Base-by-base conservation (phyloP, 352 stramenopile genomes). In the Elongisporangium undulatum region DNA sequence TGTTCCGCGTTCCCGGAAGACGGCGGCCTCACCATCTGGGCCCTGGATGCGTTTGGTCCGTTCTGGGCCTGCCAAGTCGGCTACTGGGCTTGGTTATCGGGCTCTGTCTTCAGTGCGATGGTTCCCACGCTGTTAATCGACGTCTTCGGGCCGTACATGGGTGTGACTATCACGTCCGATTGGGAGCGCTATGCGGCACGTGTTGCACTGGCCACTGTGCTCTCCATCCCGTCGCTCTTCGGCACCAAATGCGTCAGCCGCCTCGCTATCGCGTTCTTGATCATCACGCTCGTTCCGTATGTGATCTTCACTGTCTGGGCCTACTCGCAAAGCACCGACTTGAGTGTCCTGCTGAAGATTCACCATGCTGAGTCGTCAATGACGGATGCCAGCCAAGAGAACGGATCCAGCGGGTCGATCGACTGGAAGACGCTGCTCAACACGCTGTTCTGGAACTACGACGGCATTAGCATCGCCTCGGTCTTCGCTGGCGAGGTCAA, bases 391-490 rank as follows among this genome's bases (percentile, higher is more conserved):
- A 34, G 26, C 26, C 26, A 34, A 34, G 26, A 34, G 26, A n/a
- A n/a, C n/a, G n/a, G n/a, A n/a, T n/a, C n/a, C n/a, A n/a, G n/a
- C n/a, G n/a, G n/a, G n/a, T 41, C 64, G 4, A 72, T 79, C 50
- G 26, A 92, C 15, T 96, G 85, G 85, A 64, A 75, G 26, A 69
- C 68, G 16, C 91, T 90, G 41, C 55, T 97, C 8, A 97, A 97
- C 62, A 95, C 95, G 56, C 68, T 98, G 19, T 97, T 97, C 69
- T 98, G 90, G 89, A 97, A 97, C 69, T 84, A 96, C 22, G 97
- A 97, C 65, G 90, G 83, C 26, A 97, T 96, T 68, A 89, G 97
- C 63, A 79, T 71, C 53, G 89, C 81, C 1, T 91, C 84, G 7
- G 79, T 77, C 9, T 97, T 97, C 68, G 88, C 87, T 22, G 89